Evolutionary conservation across 441 rosid species (phyloP), one percentile per base, ranked within the genome.

Genomic region (Metrosideros polymorpha): DNA sequence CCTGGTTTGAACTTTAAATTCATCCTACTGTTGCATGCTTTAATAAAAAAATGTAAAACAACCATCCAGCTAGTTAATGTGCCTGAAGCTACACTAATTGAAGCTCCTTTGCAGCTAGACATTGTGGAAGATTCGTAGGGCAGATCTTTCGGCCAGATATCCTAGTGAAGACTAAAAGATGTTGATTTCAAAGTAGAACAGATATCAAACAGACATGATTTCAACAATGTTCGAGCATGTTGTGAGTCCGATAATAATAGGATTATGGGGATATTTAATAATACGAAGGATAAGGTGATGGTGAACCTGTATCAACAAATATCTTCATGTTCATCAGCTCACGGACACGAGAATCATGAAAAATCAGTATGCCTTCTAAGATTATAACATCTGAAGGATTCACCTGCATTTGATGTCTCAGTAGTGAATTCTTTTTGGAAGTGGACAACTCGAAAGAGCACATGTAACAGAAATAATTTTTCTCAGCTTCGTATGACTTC

Each of bases 251-350:
- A 71, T 22, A 71, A 22, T 39, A 39, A 71, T 10, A 22, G 47
- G n/a, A 71, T 71, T 43, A 24, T 22, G n/a, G 5, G n/a, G 17
- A 71, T 71, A 22, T 71, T 43, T 45, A 75, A 42, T 32, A 29
- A 49, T 47, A 57, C 22, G 1, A 30, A 47, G 35, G 45, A 85
- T 27, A 49, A 84, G 82, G 84, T 82, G 53, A 87, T 55, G 85
- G 82, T 35, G 71, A 86, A 98, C 99, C 99, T 95, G 98, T 93
- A 94, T 97, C 99, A 87, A 98, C 99, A 93, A 98, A 96, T 91
- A 98, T 95, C 92, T 98, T 98, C 99, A 98, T 96, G 94, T 95
- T 96, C 99, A 96, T 96, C 95, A 98, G 84, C 82, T 92, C 98
- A 66, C 99, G 93, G 83, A 98, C 96, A 85, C 95, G 94, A 66